phyloP scores from a whole-genome alignment of 305 asterid species.

The Withania somnifera region DNA sequence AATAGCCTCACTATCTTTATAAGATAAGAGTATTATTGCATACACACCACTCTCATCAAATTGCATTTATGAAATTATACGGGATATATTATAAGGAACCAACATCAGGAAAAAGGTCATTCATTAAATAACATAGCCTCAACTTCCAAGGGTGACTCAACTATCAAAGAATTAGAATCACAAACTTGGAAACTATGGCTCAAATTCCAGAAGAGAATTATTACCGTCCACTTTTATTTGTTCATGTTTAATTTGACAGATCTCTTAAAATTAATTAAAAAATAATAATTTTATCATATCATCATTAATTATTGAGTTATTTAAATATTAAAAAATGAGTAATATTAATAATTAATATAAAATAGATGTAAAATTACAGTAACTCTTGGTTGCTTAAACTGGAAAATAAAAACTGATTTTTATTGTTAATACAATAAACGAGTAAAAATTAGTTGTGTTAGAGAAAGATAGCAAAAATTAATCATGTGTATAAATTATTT shows the following conservation, averaged over 20 bases:
- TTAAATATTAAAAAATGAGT: too few relatives aligned
- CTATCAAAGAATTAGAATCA: neutral
- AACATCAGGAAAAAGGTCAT: neutral
- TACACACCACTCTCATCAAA: neutral
- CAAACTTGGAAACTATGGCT: neutral
- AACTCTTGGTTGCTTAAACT: too few relatives aligned
- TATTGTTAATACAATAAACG: too few relatives aligned
- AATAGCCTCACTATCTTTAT: too few relatives aligned
- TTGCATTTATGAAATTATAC: neutral
- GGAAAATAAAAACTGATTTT: too few relatives aligned
- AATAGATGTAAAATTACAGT: too few relatives aligned
- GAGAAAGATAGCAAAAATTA: neutral
- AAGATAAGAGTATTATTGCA: fast-evolving
- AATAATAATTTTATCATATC: too few relatives aligned
- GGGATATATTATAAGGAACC: neutral
- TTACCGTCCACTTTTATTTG: too few relatives aligned
- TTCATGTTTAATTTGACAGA: too few relatives aligned
- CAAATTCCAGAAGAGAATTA: neutral
- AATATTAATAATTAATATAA: too few relatives aligned
- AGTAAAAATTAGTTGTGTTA: neutral
- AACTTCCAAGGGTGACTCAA: neutral
- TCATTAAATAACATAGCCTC: neutral
- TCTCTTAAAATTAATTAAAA: too few relatives aligned
- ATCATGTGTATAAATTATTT: neutral
- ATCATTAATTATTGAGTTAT: too few relatives aligned